Conservation (phyloP, 805 yeast species). For the Isabelozyma gotoi region DNA sequence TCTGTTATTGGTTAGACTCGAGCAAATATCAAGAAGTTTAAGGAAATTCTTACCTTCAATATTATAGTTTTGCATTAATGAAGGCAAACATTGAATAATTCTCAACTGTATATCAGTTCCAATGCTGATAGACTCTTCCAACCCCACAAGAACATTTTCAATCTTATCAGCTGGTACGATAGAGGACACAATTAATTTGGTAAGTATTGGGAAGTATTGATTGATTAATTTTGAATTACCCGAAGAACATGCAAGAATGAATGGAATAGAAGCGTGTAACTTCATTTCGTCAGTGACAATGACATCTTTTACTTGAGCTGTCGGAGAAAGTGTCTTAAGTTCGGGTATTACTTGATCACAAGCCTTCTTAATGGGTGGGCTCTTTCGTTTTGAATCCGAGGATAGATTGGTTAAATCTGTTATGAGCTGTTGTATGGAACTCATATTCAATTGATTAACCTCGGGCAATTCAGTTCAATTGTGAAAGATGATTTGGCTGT, state of each 20-base stretch:
- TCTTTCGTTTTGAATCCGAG: conserved; percentile 70
- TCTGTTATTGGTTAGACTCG: conserved; percentile 69
- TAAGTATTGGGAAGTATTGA: conserved; percentile 70
- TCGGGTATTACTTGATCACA: conserved; percentile 21
- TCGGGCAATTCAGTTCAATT: too few species aligned
- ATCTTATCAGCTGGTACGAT: conserved; percentile 56
- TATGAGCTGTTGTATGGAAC: conserved; percentile 45
- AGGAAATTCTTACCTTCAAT: conserved; percentile 58
- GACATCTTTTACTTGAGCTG: conserved; percentile 18
- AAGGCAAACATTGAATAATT: conserved; percentile 79
- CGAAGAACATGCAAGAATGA: conserved; percentile 68
- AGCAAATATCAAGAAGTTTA: conserved; percentile 64
- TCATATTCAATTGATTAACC: too few species aligned
- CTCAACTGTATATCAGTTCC: conserved; percentile 84
- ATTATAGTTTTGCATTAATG: conserved; percentile 65
- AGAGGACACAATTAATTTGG: conserved; percentile 53
- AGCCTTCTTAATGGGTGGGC: conserved; percentile 61
- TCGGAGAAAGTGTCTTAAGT: conserved; percentile 8
- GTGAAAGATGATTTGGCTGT: too few species aligned
- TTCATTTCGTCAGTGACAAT: conserved; percentile 8
- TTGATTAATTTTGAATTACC: conserved; percentile 73
- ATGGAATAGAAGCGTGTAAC: conserved; percentile 46
- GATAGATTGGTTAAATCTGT: conserved; percentile 61
- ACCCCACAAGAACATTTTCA: conserved; percentile 60
- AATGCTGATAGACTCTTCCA: conserved; percentile 70